These are phyloP conservation scores for Tetrahymena thermophila DNA, from an alignment of 73 alveolate species.

Conservation along the genomic window DNA sequence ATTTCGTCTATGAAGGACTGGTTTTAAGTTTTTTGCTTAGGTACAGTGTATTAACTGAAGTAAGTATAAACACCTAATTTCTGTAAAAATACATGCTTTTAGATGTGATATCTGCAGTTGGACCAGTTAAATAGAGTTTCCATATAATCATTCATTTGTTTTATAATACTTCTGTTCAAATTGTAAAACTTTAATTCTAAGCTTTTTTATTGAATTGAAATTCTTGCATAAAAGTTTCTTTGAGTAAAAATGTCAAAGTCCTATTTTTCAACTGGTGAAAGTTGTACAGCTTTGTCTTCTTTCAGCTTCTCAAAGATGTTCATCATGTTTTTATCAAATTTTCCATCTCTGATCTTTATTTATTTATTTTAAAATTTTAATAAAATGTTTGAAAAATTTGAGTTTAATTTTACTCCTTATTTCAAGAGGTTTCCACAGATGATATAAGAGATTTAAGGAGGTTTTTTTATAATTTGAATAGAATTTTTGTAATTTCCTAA, in stretches of 20 bases:
- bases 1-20: not conserved
- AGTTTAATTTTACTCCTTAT: not conserved
- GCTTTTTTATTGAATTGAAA: not conserved
- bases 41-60: not conserved
- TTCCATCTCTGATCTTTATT: not conserved
- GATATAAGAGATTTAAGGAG: not conserved
- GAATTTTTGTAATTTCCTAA: not conserved
- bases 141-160: not conserved
- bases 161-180: not conserved
- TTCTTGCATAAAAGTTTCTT: not conserved
- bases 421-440: not conserved
- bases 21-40: not conserved
- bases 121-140: not conserved
- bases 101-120: not conserved
- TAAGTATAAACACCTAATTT: not conserved
- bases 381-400: not conserved
- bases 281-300: not conserved
- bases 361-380: not conserved
- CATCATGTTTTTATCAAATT: not conserved
- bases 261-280: not conserved
- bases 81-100: not conserved
- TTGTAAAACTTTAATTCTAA: not conserved
- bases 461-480: not conserved
- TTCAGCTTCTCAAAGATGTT: not conserved
- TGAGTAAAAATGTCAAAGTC: not conserved